These are phyloP conservation scores for Globisporangium recalcitrans DNA, from an alignment of 352 stramenopile species.

Conservation along the genomic window DNA sequence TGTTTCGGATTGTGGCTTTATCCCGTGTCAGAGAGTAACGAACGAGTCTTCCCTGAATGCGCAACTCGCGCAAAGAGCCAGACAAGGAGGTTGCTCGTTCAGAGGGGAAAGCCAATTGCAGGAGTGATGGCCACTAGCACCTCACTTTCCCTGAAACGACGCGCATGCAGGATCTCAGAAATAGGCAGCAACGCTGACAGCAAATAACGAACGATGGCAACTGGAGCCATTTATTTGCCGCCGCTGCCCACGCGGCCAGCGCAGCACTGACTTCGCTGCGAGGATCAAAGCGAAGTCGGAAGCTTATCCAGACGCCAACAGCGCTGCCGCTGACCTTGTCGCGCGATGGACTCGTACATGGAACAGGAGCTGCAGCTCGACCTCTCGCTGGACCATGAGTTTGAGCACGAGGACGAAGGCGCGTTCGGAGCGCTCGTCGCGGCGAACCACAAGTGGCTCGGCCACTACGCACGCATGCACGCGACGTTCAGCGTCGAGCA, in stretches of 20 bases:
- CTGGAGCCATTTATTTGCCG: not conserved
- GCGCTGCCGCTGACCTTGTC: not conserved
- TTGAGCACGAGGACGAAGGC: conserved; percentile 23
- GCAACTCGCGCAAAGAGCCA: conserved; percentile 2
- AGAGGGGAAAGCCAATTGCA: not conserved
- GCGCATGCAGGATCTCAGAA: not conserved
- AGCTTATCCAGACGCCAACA: too few relatives aligned
- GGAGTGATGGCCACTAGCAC: not conserved
- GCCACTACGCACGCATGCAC: conserved; percentile 51
- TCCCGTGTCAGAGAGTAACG: not conserved
- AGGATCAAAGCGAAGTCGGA: not conserved
- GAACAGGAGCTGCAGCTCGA: conserved; percentile 32
- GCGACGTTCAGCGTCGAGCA: conserved; percentile 49
- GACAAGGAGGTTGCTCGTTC: not conserved
- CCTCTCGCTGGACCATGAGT: conserved; percentile 22
- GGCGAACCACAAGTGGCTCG: conserved; percentile 63
- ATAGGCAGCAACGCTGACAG: not conserved
- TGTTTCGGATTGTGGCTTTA: not conserved
- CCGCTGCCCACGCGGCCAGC: not conserved
- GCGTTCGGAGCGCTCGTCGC: conserved; percentile 47
- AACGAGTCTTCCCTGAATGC: not conserved
- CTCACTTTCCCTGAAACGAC: not conserved
- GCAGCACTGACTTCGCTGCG: not conserved
- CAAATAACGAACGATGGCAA: not conserved
- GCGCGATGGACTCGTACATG: conserved; percentile 13